These are phyloP conservation scores for Endotrypanum monterogeii DNA, from an alignment of 208 protist species.

Conservation along the genomic window DNA sequence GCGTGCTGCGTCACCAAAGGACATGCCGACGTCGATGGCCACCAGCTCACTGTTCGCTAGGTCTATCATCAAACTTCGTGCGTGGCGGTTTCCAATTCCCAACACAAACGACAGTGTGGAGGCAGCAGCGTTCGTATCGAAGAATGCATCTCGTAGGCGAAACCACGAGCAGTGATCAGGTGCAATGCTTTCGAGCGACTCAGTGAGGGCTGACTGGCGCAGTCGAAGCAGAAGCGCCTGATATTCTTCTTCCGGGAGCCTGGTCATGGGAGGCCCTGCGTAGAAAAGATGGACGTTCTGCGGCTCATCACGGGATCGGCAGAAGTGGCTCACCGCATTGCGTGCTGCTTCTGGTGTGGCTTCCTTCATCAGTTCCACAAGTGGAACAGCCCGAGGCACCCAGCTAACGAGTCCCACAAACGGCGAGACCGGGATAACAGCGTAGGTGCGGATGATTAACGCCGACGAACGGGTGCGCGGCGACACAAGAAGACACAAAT, in stretches of 20 bases:
- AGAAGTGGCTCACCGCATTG: not conserved
- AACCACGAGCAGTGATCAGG: conserved; percentile 63
- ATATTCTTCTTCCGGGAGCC: conserved; percentile 13
- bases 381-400: conserved; percentile 74
- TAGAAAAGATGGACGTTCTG: not conserved
- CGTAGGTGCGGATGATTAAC: conserved; percentile 71
- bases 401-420: conserved; percentile 92
- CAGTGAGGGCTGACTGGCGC: conserved; percentile 11
- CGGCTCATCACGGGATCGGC: not conserved
- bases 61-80: conserved; percentile 92
- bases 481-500: conserved; percentile 46
- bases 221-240: conserved; percentile 8
- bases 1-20: conserved; percentile 91
- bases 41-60: conserved; percentile 68
- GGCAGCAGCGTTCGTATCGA: conserved; percentile 61
- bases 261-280: not conserved
- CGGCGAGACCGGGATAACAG: conserved; percentile 87
- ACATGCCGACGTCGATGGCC: conserved; percentile 95
- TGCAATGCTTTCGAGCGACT: conserved; percentile 38
- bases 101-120: conserved; percentile 87
- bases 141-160: conserved; percentile 68
- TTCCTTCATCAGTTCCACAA: conserved; percentile 30
- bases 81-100: conserved; percentile 94
- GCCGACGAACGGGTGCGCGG: conserved; percentile 3
- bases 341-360: not conserved